These are phyloP conservation scores for Nemania sp. DNA, from an alignment of 2,329 filamentous ascomycete genomes.

Conservation along the genomic window DNA sequence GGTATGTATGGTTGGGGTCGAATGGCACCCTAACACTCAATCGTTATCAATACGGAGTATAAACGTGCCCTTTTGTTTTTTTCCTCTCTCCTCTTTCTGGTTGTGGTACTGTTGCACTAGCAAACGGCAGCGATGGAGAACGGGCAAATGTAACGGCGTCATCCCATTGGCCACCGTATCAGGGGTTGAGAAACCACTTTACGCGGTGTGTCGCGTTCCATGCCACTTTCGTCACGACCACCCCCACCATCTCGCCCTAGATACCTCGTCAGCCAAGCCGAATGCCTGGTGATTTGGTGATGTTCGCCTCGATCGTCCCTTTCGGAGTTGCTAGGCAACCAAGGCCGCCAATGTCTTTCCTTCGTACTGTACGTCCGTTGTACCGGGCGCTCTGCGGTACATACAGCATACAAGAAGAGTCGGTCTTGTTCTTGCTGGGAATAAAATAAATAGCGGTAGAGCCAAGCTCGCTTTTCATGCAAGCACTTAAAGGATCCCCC, in stretches of 20 bases:
- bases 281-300: conserved; percentile 36
- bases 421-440: conserved; percentile 33
- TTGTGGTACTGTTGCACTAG: background rate
- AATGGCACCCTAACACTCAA: background rate
- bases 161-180: conserved; percentile 34
- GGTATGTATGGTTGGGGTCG: too few relatives aligned
- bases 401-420: conserved; percentile 1
- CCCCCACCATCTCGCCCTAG: conserved; percentile 45
- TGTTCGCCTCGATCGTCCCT: conserved; percentile 40
- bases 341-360: conserved; percentile 44
- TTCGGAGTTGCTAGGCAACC: conserved; percentile 53
- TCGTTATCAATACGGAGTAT: background rate
- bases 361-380: conserved; percentile 40
- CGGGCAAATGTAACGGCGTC: conserved; percentile 23
- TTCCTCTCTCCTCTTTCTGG: too few relatives aligned
- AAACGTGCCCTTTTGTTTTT: background rate
- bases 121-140: background rate
- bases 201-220: conserved; percentile 54
- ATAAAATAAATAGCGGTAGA: conserved; percentile 42
- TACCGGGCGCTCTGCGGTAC: conserved; percentile 25
- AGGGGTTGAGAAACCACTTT: conserved; percentile 54
- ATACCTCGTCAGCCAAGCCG: conserved; percentile 44
- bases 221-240: conserved; percentile 48
- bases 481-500: conserved; percentile 52
- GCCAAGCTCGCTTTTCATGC: conserved; percentile 49